phyloP scores from a whole-genome alignment of 2,329 filamentous ascomycete genomes.

The Plenodomus biglobosus region DNA sequence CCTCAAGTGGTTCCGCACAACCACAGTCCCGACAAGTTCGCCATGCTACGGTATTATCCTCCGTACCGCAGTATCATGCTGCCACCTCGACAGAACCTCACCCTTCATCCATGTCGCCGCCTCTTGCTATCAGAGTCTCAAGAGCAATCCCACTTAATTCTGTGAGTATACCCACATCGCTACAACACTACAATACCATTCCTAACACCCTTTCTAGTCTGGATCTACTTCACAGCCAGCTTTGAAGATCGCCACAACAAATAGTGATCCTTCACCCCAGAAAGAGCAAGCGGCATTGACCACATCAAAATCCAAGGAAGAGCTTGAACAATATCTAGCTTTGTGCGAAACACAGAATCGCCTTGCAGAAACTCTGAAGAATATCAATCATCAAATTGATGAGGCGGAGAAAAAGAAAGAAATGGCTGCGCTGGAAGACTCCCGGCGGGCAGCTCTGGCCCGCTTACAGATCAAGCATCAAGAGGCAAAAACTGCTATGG shows the following conservation, averaged over 20 bases:
- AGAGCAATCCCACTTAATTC: too few species aligned
- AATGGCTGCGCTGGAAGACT: neutral
- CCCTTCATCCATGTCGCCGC: neutral
- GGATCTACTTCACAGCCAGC: too few species aligned
- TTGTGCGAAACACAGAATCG: neutral
- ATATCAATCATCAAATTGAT: neutral
- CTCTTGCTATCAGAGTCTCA: too few species aligned
- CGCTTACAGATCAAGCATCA: neutral
- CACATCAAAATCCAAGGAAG: neutral
- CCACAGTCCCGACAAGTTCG: neutral
- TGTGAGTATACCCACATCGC: too few species aligned
- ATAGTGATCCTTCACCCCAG: neutral
- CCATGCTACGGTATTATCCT: neutral
- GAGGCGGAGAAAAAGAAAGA: neutral
- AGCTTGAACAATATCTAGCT: neutral
- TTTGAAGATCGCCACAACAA: neutral
- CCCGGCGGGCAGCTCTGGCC: neutral
- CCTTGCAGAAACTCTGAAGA: neutral
- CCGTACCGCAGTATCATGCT: too few species aligned
- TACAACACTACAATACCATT: too few species aligned
- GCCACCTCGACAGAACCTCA: neutral
- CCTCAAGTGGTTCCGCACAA: neutral
- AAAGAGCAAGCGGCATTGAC: neutral
- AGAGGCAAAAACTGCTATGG: neutral
- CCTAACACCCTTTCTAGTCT: too few species aligned